phyloP scores from a whole-genome alignment of 176 grass and related monocot genomes.

The Avena insularis region DNA sequence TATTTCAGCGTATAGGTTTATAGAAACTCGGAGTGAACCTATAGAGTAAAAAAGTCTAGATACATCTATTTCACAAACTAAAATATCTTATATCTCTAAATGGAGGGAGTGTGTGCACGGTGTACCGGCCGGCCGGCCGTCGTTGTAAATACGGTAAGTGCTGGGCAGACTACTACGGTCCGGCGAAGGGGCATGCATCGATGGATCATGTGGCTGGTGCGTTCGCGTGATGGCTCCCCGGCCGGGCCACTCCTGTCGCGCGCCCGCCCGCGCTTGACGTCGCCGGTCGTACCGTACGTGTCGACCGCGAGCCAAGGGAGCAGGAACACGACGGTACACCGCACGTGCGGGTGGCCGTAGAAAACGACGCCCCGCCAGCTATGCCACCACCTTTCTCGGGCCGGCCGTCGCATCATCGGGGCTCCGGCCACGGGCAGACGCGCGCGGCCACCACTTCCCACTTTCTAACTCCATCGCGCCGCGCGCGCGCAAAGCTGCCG shows the following conservation, averaged over 20 bases:
- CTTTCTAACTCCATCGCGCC: background rate
- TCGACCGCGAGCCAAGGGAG: background rate
- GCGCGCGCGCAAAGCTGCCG: background rate
- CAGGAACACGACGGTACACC: slow-evolving; percentile 11
- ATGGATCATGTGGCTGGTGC: background rate
- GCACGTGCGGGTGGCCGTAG: slow-evolving; percentile 16
- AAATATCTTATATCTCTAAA: too few species aligned
- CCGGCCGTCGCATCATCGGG: background rate
- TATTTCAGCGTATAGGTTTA: too few species aligned
- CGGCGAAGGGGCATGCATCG: background rate
- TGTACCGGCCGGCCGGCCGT: too few species aligned
- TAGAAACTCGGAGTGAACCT: too few species aligned
- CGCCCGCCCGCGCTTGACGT: background rate
- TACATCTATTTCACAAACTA: too few species aligned
- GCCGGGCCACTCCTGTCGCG: slow-evolving; percentile 22
- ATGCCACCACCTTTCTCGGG: background rate
- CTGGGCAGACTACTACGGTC: background rate
- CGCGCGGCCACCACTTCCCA: background rate
- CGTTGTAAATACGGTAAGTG: background rate
- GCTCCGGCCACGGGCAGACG: background rate
- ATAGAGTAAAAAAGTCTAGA: too few species aligned
- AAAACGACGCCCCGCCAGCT: slow-evolving; percentile 24
- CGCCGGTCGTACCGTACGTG: slow-evolving; percentile 12
- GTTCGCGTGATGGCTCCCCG: background rate
- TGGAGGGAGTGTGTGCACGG: too few species aligned